These are phyloP conservation scores for Apiosordaria backusii DNA, from an alignment of 495 filamentous ascomycete genomes.

Conservation along the genomic window DNA sequence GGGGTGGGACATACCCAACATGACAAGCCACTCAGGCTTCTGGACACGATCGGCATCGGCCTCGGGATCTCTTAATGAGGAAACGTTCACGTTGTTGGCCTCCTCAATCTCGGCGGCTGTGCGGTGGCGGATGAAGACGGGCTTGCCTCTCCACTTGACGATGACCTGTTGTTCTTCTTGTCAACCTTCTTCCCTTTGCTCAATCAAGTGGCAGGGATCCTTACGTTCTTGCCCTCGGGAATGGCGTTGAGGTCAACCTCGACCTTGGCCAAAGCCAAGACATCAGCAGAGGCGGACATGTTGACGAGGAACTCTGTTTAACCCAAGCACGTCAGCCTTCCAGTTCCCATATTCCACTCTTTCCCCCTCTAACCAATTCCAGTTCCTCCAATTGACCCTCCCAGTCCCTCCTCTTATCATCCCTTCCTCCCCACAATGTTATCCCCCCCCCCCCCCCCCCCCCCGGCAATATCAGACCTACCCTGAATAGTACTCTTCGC, in stretches of 20 bases:
- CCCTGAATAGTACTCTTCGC: conserved; percentile 97
- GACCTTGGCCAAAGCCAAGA: conserved; percentile 98
- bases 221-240: conserved; percentile 98
- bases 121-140: conserved; percentile 99
- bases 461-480: conserved; percentile 36
- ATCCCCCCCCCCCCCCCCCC: neutral
- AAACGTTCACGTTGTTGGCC: conserved; percentile 72
- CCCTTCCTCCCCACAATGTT: neutral
- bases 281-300: conserved; percentile 99
- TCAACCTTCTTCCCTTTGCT: neutral
- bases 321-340: conserved; percentile 18
- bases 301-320: conserved; percentile 92
- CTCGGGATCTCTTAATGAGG: conserved; percentile 84
- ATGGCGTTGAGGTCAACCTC: conserved; percentile 90
- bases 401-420: neutral
- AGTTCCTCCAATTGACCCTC: conserved; percentile 8
- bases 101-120: conserved; percentile 82
- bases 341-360: neutral
- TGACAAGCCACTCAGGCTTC: conserved; percentile 98
- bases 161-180: conserved; percentile 64
- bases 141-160: conserved; percentile 99
- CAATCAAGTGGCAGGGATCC: conserved; percentile 26
- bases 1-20: conserved; percentile 87
- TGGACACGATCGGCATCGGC: conserved; percentile 87
- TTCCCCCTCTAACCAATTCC: too few species aligned